A percentile compares a stretch with the other conserved stretches of the same genome.
Conservation (phyloP, 2,329 filamentous ascomycete genomes). For the Ustulina deusta region DNA sequence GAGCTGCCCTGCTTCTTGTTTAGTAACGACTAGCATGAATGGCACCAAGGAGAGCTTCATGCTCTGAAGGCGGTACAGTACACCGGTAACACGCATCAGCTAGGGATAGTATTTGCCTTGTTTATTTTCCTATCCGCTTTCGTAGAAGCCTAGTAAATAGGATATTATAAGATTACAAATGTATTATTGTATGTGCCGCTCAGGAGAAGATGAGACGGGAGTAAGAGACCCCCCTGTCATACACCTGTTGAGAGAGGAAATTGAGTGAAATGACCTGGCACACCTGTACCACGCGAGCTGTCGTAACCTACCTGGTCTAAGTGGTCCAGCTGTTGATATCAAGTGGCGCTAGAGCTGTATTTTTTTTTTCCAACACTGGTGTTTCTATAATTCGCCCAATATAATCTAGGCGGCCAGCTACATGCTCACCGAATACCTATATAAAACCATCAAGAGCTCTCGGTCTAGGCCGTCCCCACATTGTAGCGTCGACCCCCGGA, state of each 20-base stretch:
- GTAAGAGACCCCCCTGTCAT: background rate
- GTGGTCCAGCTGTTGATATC: too few species aligned
- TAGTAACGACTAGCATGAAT: background rate
- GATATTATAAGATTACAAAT: too few species aligned
- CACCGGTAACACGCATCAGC: background rate
- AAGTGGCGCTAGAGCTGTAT: too few species aligned
- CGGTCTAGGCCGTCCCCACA: background rate
- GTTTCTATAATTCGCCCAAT: too few species aligned
- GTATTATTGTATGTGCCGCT: background rate
- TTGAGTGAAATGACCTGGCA: too few species aligned
- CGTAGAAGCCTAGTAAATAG: too few species aligned
- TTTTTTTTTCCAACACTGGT: too few species aligned
- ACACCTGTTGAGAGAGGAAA: background rate
- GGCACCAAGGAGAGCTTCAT: background rate
- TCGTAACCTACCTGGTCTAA: too few species aligned
- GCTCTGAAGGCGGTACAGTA: background rate
- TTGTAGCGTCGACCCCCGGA: background rate
- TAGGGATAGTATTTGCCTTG: background rate
- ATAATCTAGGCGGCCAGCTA: background rate
- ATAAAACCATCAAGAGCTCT: background rate
- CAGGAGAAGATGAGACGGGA: background rate
- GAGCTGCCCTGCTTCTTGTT: slow-evolving; percentile 30
- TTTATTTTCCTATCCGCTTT: too few species aligned
- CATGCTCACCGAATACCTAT: background rate
- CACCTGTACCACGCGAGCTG: too few species aligned